Base-by-base conservation (phyloP, 805 yeast species). In the Yamadazyma paraphyllophila region DNA sequence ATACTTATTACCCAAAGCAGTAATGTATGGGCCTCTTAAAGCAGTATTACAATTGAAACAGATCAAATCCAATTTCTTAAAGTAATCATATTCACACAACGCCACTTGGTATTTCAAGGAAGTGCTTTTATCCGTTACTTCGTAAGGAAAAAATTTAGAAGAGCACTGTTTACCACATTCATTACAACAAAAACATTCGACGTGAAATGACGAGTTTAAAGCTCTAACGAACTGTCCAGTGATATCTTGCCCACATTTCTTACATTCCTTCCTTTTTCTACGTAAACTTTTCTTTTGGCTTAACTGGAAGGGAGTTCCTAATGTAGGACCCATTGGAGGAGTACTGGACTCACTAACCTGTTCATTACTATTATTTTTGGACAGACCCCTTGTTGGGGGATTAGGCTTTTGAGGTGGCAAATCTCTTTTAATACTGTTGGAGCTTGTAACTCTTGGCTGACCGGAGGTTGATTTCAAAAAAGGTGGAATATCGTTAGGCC, bases 21-120 rank as follows among this genome's bases (percentile, higher is more conserved):
- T 91, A 47, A 91, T 90, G 66, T 92, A 92, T 1, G 96, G 86
- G 0, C 97, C 97, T 55, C 97, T 70, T 41, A 95, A 73, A 3
- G 96, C 96, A 20, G 77, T 79, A 52, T 88, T 80, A 67, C 99
- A 94, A 13, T 82, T 86, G 58, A 76, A 78, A 60, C 99, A 94
- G n/a, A 94, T 78, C 42, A 94, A 74, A 46, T 88, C 86, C 46
- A 90, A 77, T 54, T 96, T 78, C 60, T 80, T 82, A 71, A 94
- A 94, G 63, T 90, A 94, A 66, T 94, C 96, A 54, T 81, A 86
- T 66, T 94, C 99, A 66, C 99, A 94, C 24, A 94, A 73, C 6
- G 76, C 70, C n/a, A 72, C 76, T 45, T 63, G 71, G 2, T 38
- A 36, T 17, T 50, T 50, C 2, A 39, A 15, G 6, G 56, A 60